Conservation (phyloP, 805 yeast genomes). For the Myxozyma kluyveri region DNA sequence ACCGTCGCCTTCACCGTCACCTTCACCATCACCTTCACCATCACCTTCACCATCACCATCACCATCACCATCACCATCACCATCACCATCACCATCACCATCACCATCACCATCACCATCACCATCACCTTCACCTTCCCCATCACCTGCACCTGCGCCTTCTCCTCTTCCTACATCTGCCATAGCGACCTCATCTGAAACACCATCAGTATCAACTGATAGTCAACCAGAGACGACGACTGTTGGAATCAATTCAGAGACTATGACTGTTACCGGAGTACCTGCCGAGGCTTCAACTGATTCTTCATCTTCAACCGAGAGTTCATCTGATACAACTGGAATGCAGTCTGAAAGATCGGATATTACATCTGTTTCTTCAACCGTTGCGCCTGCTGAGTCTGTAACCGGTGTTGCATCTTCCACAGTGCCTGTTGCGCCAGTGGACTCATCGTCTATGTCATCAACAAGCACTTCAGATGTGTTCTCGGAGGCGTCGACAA, state of each 20-base stretch:
- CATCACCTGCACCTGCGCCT: neutral
- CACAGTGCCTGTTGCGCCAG: neutral
- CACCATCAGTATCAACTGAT: neutral
- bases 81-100: too few relatives aligned
- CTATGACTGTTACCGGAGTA: too few relatives aligned
- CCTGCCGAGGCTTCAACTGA: too few relatives aligned
- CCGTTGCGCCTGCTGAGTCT: constrained; percentile 1
- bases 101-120: too few relatives aligned
- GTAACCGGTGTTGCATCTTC: constrained; percentile 2
- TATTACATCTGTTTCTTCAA: too few relatives aligned
- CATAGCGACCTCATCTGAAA: neutral
- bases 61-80: too few relatives aligned
- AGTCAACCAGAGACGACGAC: neutral
- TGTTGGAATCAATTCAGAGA: neutral
- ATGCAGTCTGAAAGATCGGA: too few relatives aligned
- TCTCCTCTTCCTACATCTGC: neutral
- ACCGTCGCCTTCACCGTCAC: neutral
- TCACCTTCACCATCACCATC: too few relatives aligned
- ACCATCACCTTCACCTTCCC: too few relatives aligned
- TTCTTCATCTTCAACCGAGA: too few relatives aligned
- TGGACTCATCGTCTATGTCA: neutral
- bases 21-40: neutral
- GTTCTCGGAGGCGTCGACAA: neutral
- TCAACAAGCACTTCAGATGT: neutral
- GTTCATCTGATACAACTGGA: too few relatives aligned